These are phyloP conservation scores for Phanerodontia chrysosporium DNA, from an alignment of 768 basidiomycete species.

Conservation along the genomic window DNA sequence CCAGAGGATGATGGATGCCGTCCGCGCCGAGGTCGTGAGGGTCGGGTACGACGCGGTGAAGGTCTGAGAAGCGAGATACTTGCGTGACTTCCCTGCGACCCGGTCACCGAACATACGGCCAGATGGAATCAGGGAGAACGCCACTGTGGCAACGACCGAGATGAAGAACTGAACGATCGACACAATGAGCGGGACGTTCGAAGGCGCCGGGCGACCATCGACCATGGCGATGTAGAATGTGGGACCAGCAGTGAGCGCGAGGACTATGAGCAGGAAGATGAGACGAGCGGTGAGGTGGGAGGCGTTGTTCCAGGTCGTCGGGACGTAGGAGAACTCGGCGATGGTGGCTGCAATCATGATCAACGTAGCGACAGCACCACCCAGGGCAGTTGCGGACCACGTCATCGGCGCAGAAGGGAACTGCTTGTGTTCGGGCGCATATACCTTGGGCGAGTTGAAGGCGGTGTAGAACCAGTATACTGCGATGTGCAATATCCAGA, in stretches of 20 bases:
- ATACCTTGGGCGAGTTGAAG: conserved; percentile 93
- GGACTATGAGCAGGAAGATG: conserved; percentile 85
- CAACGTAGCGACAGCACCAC: conserved; percentile 86
- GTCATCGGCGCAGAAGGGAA: conserved; percentile 83
- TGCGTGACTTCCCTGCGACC: conserved; percentile 94
- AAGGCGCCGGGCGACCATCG: conserved; percentile 55
- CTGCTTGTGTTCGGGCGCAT: conserved; percentile 64
- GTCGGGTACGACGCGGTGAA: conserved; percentile 97
- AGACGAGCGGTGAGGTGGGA: conserved; percentile 94
- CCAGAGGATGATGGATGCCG: conserved; percentile 87
- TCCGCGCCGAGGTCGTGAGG: conserved; percentile 66
- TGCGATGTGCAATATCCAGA: conserved; percentile 95
- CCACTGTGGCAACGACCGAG: conserved; percentile 75
- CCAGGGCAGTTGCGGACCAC: conserved; percentile 94
- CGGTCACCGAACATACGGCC: conserved; percentile 99
- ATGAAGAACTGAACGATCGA: conserved; percentile 93
- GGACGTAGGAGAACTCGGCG: conserved; percentile 95
- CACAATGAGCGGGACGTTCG: conserved; percentile 82
- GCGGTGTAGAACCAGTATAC: conserved; percentile 97
- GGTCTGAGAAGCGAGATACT: conserved; percentile 97
- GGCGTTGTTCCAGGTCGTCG: conserved; percentile 98
- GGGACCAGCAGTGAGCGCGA: conserved; percentile 89
- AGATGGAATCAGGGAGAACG: conserved; percentile 88
- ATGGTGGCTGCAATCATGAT: conserved; percentile 95
- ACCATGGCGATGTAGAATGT: conserved; percentile 90